Base-by-base conservation (phyloP, 1,139 yeast species). In the Suhomyces anneliseae region DNA sequence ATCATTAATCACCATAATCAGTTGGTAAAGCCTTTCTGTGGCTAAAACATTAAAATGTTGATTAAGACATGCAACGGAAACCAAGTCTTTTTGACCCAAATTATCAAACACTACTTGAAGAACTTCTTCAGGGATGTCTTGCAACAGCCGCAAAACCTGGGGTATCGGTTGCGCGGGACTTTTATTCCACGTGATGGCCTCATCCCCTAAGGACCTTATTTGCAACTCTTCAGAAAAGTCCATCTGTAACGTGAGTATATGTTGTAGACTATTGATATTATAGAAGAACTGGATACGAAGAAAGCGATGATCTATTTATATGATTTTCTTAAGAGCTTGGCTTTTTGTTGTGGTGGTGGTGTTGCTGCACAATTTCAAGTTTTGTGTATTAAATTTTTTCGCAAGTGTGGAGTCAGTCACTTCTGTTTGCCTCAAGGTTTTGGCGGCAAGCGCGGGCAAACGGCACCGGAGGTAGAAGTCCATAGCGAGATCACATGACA, bases 1-100 rank as follows among this genome's bases (percentile, higher is more conserved):
- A 19, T 49, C 49, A 14, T 51, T 53, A 9, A 54, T 53, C n/a
- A 61, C 46, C 40, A 57, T 52, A 6, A 64, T 58, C 8, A 52
- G 46, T 9, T 46, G 37, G 52, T 64, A 64, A n/a, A 64, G 43
- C 19, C 42, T 41, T 9, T 48, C 44, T 35, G 55, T 57, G 12
- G 61, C 58, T 32, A 50, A 43, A 24, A 36, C 29, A 34, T 55
- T 54, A 36, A 63, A 55, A 34, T 46, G 44, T 10, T 44, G 38
- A 45, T 51, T 55, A 5, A 56, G 47, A 26, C 42, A 40, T 6
- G 60, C 54, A 12, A 63, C 43, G 8, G 47, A 41, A 3, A 52
- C 52, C 39, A 57, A 45, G 39, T 62, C 63, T 2, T 38, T 26
- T 39, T 54, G 57, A 8, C 40, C 51, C 39, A 60, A 51, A 19